phyloP scores from a whole-genome alignment of 192 early-diverging fungal species.

The Entomortierella lignicola region DNA sequence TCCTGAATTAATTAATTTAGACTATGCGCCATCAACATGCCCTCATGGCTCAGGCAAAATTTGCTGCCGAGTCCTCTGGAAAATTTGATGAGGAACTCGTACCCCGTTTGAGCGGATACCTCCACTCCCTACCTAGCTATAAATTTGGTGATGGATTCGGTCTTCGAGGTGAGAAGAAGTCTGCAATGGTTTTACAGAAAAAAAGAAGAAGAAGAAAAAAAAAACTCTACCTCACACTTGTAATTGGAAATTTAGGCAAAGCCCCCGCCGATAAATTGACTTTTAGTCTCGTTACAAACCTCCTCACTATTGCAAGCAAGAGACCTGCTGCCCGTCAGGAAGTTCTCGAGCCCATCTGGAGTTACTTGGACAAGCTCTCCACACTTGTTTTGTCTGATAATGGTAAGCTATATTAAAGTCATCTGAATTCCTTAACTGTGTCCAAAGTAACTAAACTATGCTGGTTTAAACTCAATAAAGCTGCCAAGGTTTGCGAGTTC shows the following conservation, averaged over 20 bases:
- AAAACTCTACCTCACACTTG: background rate
- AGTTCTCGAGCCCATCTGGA: conserved; percentile 44
- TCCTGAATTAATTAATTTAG: conserved; percentile 3
- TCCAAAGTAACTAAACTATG: no score
- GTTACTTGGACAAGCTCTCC: conserved; percentile 37
- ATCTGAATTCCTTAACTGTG: no score
- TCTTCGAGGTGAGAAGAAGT: conserved; percentile 33
- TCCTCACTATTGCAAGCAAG: conserved; percentile 48
- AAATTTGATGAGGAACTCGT: conserved; percentile 46
- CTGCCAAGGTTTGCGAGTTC: conserved; percentile 60
- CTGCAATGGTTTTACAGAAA: no score
- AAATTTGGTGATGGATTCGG: conserved; percentile 34
- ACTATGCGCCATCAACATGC: conserved; percentile 54
- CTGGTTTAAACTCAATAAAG: conserved; percentile 5
- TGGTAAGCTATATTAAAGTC: no score
- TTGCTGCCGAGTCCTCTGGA: conserved; percentile 48
- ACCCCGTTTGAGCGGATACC: conserved; percentile 34
- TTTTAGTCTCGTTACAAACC: conserved; percentile 28
- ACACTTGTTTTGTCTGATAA: conserved; percentile 20
- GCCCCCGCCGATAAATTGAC: conserved; percentile 48
- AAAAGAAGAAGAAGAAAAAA: no score
- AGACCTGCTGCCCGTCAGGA: conserved; percentile 31
- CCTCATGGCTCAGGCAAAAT: conserved; percentile 42
- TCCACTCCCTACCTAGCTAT: conserved; percentile 35
- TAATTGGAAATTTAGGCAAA: conserved; percentile 17